phyloP scores from a whole-genome alignment of 2,329 filamentous ascomycete species.

The Polytolypa hystricis region DNA sequence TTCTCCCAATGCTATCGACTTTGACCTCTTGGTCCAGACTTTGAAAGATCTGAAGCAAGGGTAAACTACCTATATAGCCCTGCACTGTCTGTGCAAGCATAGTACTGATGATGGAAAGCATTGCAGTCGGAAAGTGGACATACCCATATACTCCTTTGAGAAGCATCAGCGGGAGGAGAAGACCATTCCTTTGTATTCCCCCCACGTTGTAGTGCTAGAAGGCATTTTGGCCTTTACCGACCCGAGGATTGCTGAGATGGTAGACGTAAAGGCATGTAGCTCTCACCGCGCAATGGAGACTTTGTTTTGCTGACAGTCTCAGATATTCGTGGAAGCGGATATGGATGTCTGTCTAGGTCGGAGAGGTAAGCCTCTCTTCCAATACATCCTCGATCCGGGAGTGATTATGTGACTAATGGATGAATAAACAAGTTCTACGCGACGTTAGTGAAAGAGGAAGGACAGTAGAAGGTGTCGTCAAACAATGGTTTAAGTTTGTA shows the following conservation, averaged over 20 bases:
- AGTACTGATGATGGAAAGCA: neutral
- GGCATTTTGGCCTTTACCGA: slow-evolving; percentile 95
- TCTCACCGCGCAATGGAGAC: neutral
- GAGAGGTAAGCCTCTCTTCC: slow-evolving; percentile 51
- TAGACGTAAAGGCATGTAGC: slow-evolving; percentile 72
- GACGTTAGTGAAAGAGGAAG: slow-evolving; percentile 83
- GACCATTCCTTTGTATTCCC: slow-evolving; percentile 87
- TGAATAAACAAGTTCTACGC: slow-evolving; percentile 52
- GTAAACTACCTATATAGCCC: slow-evolving; percentile 53
- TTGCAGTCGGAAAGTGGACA: slow-evolving; percentile 51
- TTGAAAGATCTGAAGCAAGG: slow-evolving; percentile 81
- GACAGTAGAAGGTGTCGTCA: slow-evolving; percentile 90
- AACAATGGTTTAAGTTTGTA: slow-evolving; percentile 94
- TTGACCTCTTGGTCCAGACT: slow-evolving; percentile 71
- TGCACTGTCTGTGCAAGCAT: neutral
- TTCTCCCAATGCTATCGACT: slow-evolving; percentile 86
- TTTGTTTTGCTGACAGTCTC: slow-evolving; percentile 10
- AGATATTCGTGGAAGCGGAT: slow-evolving; percentile 95
- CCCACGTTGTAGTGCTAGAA: slow-evolving; percentile 88
- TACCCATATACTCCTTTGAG: slow-evolving; percentile 90
- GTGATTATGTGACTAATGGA: slow-evolving; percentile 13
- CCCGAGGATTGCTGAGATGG: slow-evolving; percentile 65
- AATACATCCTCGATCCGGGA: neutral
- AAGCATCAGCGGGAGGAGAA: slow-evolving; percentile 71
- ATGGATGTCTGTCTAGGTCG: slow-evolving; percentile 85